Percentiles rank a stretch among this genome's conserved stretches.
Evolutionary conservation across 495 filamentous ascomycete genomes (phyloP).

Genomic region (Trichoderma parareesei): DNA sequence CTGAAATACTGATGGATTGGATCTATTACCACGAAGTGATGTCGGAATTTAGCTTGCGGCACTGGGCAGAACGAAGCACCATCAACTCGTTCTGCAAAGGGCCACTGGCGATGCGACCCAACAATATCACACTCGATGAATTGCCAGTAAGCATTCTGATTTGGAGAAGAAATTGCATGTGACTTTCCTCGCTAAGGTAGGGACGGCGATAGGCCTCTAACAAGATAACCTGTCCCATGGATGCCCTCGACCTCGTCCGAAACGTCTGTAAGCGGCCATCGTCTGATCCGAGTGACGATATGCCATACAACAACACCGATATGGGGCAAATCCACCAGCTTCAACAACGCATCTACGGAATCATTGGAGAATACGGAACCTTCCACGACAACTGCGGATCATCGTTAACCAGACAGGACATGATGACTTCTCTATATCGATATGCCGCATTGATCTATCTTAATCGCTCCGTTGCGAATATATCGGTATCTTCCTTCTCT

Average conservation of each 20-base stretch:
- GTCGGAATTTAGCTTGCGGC: background rate
- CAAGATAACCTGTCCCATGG: background rate
- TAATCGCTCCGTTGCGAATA: background rate
- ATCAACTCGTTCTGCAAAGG: background rate
- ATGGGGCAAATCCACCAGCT: background rate
- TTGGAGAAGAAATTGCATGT: background rate
- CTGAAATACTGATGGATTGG: background rate
- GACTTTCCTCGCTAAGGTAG: background rate
- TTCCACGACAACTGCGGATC: background rate
- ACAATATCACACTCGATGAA: background rate
- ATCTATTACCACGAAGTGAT: constrained; percentile 3
- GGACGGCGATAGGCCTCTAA: background rate
- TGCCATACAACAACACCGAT: background rate
- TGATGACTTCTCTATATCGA: background rate
- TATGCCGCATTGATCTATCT: constrained; percentile 3
- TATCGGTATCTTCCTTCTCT: background rate
- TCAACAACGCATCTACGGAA: background rate
- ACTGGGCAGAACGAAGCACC: background rate
- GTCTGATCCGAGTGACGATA: background rate
- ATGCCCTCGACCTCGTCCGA: background rate
- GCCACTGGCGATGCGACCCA: background rate
- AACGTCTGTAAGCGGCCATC: background rate
- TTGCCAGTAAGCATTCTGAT: background rate
- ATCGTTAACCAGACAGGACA: background rate
- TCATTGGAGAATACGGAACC: background rate